These are phyloP conservation scores for Gentiana dahurica DNA, from an alignment of 257 asterid genomes.

Conservation along the genomic window DNA sequence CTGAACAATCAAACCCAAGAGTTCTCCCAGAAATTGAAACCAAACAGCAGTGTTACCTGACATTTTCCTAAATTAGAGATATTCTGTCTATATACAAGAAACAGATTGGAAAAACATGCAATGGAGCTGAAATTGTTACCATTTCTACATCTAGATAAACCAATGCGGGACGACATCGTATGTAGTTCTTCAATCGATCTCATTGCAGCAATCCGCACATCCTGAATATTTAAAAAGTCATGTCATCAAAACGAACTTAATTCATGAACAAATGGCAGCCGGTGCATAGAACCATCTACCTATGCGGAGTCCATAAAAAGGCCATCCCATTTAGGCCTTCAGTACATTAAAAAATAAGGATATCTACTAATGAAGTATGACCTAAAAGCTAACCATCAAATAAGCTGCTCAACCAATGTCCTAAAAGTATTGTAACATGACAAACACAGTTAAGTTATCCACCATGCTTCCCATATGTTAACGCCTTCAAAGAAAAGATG, in stretches of 20 bases:
- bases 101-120: not conserved
- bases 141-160: slow-evolving; percentile 23
- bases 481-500: not conserved
- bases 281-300: no score
- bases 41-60: slow-evolving; percentile 43
- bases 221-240: slow-evolving; percentile 23
- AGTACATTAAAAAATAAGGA: no score
- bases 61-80: slow-evolving; percentile 17
- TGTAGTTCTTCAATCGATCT: slow-evolving; percentile 51
- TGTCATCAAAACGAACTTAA: slow-evolving; percentile 5
- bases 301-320: no score
- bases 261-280: not conserved
- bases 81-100: slow-evolving; percentile 3
- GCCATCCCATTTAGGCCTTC: no score
- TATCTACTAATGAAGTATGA: not conserved
- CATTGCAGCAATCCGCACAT: slow-evolving; percentile 64
- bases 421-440: not conserved
- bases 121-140: slow-evolving; percentile 26
- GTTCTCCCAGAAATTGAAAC: slow-evolving; percentile 58
- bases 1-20: slow-evolving; percentile 48
- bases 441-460: not conserved
- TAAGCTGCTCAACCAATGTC: not conserved
- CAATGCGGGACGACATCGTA: slow-evolving; percentile 30
- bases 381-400: not conserved
- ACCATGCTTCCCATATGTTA: not conserved